These are phyloP conservation scores for Citrus hindsii DNA, from an alignment of 345 rosid species.

Conservation along the genomic window DNA sequence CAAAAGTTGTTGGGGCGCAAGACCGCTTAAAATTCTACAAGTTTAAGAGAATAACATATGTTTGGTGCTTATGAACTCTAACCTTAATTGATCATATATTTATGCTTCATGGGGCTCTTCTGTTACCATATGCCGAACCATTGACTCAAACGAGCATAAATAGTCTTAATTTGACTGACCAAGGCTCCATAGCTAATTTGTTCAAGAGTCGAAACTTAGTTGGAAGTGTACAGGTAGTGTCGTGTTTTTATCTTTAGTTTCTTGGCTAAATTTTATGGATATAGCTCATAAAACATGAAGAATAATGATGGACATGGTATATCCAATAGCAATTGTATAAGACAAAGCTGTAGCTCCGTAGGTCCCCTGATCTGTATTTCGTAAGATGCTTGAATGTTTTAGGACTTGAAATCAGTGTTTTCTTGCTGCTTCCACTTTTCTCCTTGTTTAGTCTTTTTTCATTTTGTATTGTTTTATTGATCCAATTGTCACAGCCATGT, in stretches of 20 bases:
- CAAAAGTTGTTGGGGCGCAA: not conserved
- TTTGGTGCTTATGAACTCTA: not conserved
- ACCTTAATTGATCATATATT: not conserved
- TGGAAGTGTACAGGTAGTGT: not conserved
- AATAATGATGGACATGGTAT: not conserved
- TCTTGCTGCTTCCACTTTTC: not conserved
- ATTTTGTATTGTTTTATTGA: not conserved
- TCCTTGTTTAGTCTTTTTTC: not conserved
- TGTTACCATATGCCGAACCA: not conserved
- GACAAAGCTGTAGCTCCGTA: not conserved
- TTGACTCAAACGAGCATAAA: not conserved
- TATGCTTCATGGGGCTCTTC: not conserved
- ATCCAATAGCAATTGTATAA: not conserved
- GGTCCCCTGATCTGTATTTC: not conserved
- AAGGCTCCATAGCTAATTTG: not conserved
- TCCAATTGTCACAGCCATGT: not conserved
- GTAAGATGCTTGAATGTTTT: no score
- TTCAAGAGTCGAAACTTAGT: not conserved
- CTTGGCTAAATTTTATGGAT: not conserved
- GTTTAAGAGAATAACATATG: not conserved
- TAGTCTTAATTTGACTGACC: not conserved
- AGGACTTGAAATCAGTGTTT: not conserved
- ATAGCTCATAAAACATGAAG: not conserved
- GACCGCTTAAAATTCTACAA: not conserved
- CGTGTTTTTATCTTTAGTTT: not conserved